Evolutionary conservation across 345 rosid genomes (phyloP).

Genomic region (Linum usitatissimum): DNA sequence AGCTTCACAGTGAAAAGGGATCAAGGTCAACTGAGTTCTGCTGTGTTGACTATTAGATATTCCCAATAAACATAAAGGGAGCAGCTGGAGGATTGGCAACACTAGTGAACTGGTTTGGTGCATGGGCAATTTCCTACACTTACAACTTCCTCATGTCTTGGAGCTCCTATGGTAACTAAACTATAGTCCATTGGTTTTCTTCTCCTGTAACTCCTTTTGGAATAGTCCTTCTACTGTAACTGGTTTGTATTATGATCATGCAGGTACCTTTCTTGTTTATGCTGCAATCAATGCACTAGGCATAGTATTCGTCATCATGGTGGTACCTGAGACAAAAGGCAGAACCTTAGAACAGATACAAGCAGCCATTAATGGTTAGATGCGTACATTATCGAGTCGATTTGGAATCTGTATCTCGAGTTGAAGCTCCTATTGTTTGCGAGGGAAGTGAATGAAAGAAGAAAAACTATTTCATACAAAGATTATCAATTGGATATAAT

Average conservation of each 20-base stretch:
- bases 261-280: constrained; percentile 58
- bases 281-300: constrained; percentile 56
- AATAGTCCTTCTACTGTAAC: no score
- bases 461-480: no score
- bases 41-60: constrained; percentile 16
- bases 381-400: no score
- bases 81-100: constrained; percentile 7
- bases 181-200: neutral
- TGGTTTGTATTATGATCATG: neutral
- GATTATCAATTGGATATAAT: no score
- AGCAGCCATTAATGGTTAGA: constrained; percentile 43
- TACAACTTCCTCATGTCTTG: constrained; percentile 11
- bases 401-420: no score
- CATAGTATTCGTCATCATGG: constrained; percentile 40
- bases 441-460: no score
- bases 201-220: no score
- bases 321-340: constrained; percentile 91
- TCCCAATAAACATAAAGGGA: constrained; percentile 10
- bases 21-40: neutral
- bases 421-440: no score
- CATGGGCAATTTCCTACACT: constrained; percentile 11
- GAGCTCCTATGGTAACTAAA: constrained; percentile 10
- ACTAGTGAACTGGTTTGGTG: constrained; percentile 10
- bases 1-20: neutral
- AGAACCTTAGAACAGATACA: constrained; percentile 83